Evolutionary conservation across 306 rosid species (phyloP).

Genomic region (Ziziphus jujuba): DNA sequence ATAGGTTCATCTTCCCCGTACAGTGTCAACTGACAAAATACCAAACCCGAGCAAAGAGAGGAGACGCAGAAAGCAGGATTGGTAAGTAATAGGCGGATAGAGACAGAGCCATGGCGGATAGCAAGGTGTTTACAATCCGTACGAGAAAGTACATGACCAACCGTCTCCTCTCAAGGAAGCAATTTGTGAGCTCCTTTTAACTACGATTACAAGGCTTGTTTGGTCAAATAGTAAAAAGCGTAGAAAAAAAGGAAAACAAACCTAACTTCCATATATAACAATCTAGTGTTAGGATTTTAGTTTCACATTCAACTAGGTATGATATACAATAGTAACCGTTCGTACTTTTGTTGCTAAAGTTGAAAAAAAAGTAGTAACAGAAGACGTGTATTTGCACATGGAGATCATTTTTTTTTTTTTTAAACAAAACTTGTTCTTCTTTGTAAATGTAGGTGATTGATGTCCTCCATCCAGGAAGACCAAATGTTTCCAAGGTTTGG

Average conservation of each 20-base stretch:
- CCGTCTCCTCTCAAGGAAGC: slow-evolving; percentile 86
- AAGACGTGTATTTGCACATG: neutral
- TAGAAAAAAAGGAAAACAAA: neutral
- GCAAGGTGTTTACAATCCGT: slow-evolving; percentile 77
- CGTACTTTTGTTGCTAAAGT: neutral
- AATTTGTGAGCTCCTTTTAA: slow-evolving; percentile 61
- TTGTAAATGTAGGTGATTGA: slow-evolving; percentile 59
- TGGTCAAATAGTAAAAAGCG: neutral
- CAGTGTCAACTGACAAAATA: neutral
- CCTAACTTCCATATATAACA: neutral
- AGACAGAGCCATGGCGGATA: slow-evolving; percentile 63
- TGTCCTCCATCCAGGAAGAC: slow-evolving; percentile 87
- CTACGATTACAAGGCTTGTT: neutral
- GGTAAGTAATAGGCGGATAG: neutral
- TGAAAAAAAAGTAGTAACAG: neutral
- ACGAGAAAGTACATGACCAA: slow-evolving; percentile 93
- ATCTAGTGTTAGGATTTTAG: neutral
- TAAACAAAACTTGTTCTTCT: neutral
- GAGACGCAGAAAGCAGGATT: neutral
- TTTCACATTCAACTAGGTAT: neutral
- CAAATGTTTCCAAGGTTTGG: slow-evolving; percentile 85
- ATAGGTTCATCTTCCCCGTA: neutral
- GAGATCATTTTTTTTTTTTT: neutral
- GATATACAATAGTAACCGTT: neutral
- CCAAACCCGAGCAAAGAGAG: too few relatives aligned